Evolutionary conservation across 1,284 basidiomycete species (phyloP).

Genomic region (Pisolithus thermaeus): DNA sequence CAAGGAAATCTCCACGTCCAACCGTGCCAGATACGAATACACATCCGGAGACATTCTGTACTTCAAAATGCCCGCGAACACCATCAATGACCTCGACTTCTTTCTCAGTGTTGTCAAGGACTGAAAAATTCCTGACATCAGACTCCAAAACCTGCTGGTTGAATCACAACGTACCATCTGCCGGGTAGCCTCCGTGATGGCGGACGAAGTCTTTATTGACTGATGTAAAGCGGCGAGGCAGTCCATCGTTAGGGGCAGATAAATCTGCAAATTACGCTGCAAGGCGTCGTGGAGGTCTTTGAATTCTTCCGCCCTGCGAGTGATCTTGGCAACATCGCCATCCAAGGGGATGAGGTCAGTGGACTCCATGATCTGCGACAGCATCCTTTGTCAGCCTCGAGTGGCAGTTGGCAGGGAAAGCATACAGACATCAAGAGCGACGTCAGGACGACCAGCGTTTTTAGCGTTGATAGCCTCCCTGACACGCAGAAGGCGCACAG

Average conservation of each 20-base stretch:
- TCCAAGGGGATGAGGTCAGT: conserved; percentile 88
- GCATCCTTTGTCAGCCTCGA: neutral
- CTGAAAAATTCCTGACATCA: conserved; percentile 32
- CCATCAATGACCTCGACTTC: conserved; percentile 77
- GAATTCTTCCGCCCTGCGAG: conserved; percentile 86
- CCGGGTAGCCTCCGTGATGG: conserved; percentile 64
- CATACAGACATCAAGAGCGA: conserved; percentile 72
- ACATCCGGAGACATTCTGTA: conserved; percentile 89
- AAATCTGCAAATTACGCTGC: conserved; percentile 85
- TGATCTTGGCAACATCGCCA: conserved; percentile 82
- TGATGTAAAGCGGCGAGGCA: conserved; percentile 78
- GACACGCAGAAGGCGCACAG: conserved; percentile 74
- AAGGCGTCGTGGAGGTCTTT: conserved; percentile 82
- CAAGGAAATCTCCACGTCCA: conserved; percentile 75
- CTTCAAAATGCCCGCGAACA: conserved; percentile 83
- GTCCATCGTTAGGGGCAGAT: conserved; percentile 93
- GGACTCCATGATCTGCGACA: conserved; percentile 72
- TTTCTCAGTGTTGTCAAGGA: conserved; percentile 57
- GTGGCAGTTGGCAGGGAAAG: conserved; percentile 1
- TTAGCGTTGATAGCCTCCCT: conserved; percentile 80
- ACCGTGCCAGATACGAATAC: conserved; percentile 78
- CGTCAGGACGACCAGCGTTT: conserved; percentile 66
- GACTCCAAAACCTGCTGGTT: conserved; percentile 2
- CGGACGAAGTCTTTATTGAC: conserved; percentile 61
- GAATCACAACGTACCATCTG: conserved; percentile 55